These are phyloP conservation scores for Tetratostichococcus sp. DNA, from an alignment of 139 green algal genomes.

Conservation along the genomic window DNA sequence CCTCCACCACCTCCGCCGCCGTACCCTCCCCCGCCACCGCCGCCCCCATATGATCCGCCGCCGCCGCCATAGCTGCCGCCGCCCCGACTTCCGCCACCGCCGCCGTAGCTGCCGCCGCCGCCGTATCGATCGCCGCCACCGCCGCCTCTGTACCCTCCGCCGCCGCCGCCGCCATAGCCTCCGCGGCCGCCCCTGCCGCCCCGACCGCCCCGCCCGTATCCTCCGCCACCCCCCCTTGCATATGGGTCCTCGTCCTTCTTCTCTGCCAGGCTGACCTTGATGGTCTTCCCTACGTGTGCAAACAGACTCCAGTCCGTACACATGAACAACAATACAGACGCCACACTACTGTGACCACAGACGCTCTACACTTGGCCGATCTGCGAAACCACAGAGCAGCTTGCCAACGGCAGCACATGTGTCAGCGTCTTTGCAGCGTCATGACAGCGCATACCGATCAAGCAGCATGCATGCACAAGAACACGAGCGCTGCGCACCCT, in stretches of 20 bases:
- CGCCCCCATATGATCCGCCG: background rate
- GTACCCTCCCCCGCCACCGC: no score
- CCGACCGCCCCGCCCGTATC: conserved; percentile 11
- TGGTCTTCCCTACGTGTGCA: conserved; percentile 32
- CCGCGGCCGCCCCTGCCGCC: conserved; percentile 17
- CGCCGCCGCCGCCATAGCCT: conserved; percentile 21
- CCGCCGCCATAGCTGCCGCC: no score
- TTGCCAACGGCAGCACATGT: no score
- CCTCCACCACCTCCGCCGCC: no score
- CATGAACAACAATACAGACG: background rate
- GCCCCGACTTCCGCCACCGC: no score
- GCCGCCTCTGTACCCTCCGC: conserved; percentile 17
- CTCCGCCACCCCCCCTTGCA: background rate
- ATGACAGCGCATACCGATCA: background rate
- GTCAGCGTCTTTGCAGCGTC: no score
- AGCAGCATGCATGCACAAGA: no score
- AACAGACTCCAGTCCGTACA: no score
- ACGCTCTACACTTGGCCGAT: no score
- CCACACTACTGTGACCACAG: no score
- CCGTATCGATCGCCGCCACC: conserved; percentile 2
- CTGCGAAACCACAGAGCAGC: no score
- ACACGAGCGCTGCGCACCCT: no score
- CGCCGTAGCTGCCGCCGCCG: background rate
- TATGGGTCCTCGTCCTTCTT: conserved; percentile 30
- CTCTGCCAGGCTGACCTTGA: conserved; percentile 48